Evolutionary conservation across 163 green algal genomes (phyloP), one percentile per base, ranked within the genome.

Genomic region (Prototheca cutis): DNA sequence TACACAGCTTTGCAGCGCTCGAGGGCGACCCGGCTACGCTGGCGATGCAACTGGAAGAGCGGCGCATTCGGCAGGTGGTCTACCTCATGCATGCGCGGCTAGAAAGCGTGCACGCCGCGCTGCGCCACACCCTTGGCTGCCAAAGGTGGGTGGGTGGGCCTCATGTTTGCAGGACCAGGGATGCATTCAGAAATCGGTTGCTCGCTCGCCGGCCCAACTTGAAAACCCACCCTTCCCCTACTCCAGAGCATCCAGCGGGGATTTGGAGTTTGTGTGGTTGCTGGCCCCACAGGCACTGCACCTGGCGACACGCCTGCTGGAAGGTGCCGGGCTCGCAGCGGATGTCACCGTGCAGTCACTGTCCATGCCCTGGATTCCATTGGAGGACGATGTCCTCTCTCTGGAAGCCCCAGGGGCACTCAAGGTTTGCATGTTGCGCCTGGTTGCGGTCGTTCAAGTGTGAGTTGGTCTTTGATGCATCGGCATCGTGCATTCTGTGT

Each of bases 311-410:
- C 59, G 71, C 23, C 59, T 93, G 31, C 72, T 94, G 31, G 81
- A 93, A 40, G 75, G 87, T 31, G 77, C 72, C 71, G 6, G 87
- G 6, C 70, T 95, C 48, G 62, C 77, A n/a, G 86, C 70, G 2
- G 82, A 92, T 60, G 53, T 94, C 4, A 64, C 48, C 17, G 32
- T 74, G 32, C 58, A 64, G 19, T 78, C 89, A 51, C 80, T 82
- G 55, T 62, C 73, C 0, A 63, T 94, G 19, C 70, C 89, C 61
- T 75, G 88, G 66, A 80, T 96, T 28, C 80, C 88, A 2, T 76
- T 93, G 49, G 83, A 90, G 40, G 82, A 90, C 25, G 89, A 95
- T 56, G 71, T 96, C 10, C 63, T 96, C 3, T 87, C 76, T 21
- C 68, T 96, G 52, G 89, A 96, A 72, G 55, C 89, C 29, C 78